Conservation (phyloP, 2,329 filamentous ascomycete genomes). For the Colletotrichum costaricense region DNA sequence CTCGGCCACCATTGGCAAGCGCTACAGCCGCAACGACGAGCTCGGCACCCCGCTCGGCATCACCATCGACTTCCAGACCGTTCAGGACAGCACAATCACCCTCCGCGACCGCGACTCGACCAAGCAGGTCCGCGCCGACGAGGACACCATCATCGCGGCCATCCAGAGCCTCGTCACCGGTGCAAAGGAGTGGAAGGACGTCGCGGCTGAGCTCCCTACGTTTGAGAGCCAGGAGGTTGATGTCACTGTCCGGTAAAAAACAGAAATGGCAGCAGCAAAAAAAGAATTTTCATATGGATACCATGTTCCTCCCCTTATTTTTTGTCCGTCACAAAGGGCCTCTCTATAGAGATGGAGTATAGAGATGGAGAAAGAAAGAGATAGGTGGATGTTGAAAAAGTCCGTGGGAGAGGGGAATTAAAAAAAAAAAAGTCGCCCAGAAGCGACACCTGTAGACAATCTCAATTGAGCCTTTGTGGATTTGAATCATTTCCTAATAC, state of each 20-base stretch:
- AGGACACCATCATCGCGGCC: constrained; percentile 83
- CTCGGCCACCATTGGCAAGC: constrained; percentile 92
- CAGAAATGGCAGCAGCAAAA: neutral
- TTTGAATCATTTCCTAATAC: neutral
- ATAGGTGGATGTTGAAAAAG: neutral
- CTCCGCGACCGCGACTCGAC: constrained; percentile 92
- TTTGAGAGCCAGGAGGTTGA: constrained; percentile 83
- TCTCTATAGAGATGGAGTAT: neutral
- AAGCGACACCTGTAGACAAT: constrained; percentile 19
- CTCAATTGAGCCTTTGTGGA: constrained; percentile 19
- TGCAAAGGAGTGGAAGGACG: constrained; percentile 72
- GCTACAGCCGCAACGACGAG: constrained; percentile 95
- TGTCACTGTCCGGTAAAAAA: constrained; percentile 22
- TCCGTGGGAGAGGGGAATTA: neutral
- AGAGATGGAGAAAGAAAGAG: neutral
- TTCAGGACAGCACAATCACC: constrained; percentile 88
- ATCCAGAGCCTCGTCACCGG: constrained; percentile 66
- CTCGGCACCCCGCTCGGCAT: constrained; percentile 93
- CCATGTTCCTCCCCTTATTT: neutral
- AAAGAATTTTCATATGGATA: constrained; percentile 6
- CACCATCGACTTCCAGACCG: constrained; percentile 95
- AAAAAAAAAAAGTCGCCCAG: neutral
- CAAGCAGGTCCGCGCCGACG: constrained; percentile 86
- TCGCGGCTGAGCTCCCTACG: constrained; percentile 81
- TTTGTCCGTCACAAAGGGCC: neutral